A percentile compares a stretch with the other conserved stretches of the same genome.
These are phyloP conservation scores for Colletotrichum sidae DNA, from an alignment of 2,329 filamentous ascomycete species.

Conservation along the genomic window DNA sequence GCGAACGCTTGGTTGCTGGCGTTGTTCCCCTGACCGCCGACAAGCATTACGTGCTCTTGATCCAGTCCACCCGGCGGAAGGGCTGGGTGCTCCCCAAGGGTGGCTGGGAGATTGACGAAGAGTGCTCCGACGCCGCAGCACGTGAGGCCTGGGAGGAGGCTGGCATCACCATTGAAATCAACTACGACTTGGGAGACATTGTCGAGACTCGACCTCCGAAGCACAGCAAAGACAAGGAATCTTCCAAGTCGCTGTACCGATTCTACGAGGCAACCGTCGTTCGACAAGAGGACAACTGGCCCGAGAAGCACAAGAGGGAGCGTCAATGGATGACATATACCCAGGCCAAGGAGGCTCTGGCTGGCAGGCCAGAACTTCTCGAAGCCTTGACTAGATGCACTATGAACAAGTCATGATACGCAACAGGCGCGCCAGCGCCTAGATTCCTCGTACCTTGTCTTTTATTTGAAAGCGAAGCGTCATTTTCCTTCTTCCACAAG, in stretches of 20 bases:
- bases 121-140: slow-evolving; percentile 82
- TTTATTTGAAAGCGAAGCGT: slow-evolving; percentile 18
- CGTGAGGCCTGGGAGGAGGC: slow-evolving; percentile 99
- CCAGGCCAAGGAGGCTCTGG: slow-evolving; percentile 82
- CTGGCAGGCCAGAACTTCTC: slow-evolving; percentile 84
- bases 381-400: slow-evolving; percentile 88
- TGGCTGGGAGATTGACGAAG: slow-evolving; percentile 96
- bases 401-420: slow-evolving; percentile 54
- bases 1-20: slow-evolving; percentile 94
- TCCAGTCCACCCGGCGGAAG: slow-evolving; percentile 90
- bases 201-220: slow-evolving; percentile 86
- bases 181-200: slow-evolving; percentile 88
- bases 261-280: slow-evolving; percentile 92
- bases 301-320: slow-evolving; percentile 91
- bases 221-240: slow-evolving; percentile 68
- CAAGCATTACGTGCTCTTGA: slow-evolving; percentile 89
- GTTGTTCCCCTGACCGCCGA: slow-evolving; percentile 90
- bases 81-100: slow-evolving; percentile 98
- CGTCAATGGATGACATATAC: slow-evolving; percentile 90
- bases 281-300: slow-evolving; percentile 88
- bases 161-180: slow-evolving; percentile 87
- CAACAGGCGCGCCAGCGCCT: slow-evolving; percentile 18
- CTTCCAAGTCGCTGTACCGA: slow-evolving; percentile 74
- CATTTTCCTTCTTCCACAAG: not conserved
- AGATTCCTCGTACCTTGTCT: slow-evolving; percentile 4